Conservation (phyloP, 768 basidiomycete species). For the Macrolepiota albuminosa region DNA sequence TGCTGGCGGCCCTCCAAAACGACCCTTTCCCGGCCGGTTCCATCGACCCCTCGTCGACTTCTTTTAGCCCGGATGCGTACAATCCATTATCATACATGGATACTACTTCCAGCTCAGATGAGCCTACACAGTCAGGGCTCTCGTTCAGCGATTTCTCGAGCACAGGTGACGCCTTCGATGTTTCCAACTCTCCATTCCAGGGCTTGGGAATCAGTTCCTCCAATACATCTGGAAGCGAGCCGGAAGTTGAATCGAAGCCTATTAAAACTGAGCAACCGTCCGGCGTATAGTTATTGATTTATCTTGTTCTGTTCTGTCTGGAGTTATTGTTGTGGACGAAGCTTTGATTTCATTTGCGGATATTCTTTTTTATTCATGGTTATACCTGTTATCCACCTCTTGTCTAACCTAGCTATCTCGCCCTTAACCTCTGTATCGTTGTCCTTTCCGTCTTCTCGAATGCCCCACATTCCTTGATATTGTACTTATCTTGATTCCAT, state of each 20-base stretch:
- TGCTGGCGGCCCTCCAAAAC: constrained; percentile 83
- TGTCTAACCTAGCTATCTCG: constrained; percentile 11
- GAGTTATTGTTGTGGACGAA: constrained; percentile 3
- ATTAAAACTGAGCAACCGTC: constrained; percentile 61
- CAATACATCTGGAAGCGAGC: constrained; percentile 49
- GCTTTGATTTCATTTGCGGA: constrained; percentile 13
- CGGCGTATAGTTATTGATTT: constrained; percentile 24
- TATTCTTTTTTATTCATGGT: constrained; percentile 15
- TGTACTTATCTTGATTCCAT: constrained; percentile 28
- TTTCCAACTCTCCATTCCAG: constrained; percentile 59
- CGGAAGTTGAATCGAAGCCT: constrained; percentile 58
- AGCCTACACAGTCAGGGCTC: constrained; percentile 60
- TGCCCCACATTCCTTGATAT: constrained; percentile 32
- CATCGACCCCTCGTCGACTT: constrained; percentile 57
- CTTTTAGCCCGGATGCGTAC: constrained; percentile 67
- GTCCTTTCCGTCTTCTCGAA: constrained; percentile 18
- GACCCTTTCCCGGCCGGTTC: constrained; percentile 64
- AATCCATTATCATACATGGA: constrained; percentile 76
- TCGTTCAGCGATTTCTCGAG: constrained; percentile 68
- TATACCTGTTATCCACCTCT: constrained; percentile 11
- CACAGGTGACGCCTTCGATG: constrained; percentile 64
- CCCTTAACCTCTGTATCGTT: constrained; percentile 20
- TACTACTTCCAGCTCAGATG: constrained; percentile 58
- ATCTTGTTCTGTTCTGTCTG: constrained; percentile 14
- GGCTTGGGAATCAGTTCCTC: constrained; percentile 57